These are phyloP conservation scores for Hanseniaspora mollemarum DNA, from an alignment of 805 yeast species.

Conservation along the genomic window DNA sequence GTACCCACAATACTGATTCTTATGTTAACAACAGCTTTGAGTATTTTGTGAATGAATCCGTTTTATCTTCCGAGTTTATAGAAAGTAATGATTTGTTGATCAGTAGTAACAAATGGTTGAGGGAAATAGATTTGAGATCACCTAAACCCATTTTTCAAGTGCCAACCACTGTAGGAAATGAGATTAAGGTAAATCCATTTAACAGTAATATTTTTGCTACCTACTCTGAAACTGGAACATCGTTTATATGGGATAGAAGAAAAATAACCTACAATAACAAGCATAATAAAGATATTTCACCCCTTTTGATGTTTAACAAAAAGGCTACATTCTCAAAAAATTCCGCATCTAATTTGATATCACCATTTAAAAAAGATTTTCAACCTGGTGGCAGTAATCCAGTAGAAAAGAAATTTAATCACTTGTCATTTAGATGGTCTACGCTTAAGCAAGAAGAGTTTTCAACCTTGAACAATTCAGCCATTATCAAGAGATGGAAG, in stretches of 20 bases:
- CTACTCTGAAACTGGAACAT: conserved; percentile 69
- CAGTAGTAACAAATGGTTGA: conserved; percentile 63
- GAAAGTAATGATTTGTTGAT: conserved; percentile 52
- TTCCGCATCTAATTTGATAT: conserved; percentile 12
- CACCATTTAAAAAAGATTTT: neutral
- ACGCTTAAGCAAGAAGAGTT: conserved; percentile 57
- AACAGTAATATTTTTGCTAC: conserved; percentile 59
- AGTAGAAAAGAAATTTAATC: conserved; percentile 46
- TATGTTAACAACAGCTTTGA: conserved; percentile 45
- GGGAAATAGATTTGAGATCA: conserved; percentile 65
- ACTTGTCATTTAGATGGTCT: conserved; percentile 61
- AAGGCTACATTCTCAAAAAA: conserved; percentile 14
- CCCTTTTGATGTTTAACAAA: conserved; percentile 13
- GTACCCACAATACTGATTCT: conserved; percentile 40
- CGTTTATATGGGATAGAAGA: conserved; percentile 74
- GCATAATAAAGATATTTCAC: conserved; percentile 6
- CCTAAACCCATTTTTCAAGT: conserved; percentile 59
- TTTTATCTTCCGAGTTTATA: conserved; percentile 56
- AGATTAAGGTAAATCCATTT: conserved; percentile 58
- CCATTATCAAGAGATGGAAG: conserved; percentile 68
- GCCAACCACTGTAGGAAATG: conserved; percentile 61
- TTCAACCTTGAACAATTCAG: conserved; percentile 69
- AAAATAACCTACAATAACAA: conserved; percentile 31
- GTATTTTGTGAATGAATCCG: conserved; percentile 61
- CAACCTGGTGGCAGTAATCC: conserved; percentile 27